These are phyloP conservation scores for Acrodontium crateriforme DNA, from an alignment of 2,329 filamentous ascomycete species.

Conservation along the genomic window DNA sequence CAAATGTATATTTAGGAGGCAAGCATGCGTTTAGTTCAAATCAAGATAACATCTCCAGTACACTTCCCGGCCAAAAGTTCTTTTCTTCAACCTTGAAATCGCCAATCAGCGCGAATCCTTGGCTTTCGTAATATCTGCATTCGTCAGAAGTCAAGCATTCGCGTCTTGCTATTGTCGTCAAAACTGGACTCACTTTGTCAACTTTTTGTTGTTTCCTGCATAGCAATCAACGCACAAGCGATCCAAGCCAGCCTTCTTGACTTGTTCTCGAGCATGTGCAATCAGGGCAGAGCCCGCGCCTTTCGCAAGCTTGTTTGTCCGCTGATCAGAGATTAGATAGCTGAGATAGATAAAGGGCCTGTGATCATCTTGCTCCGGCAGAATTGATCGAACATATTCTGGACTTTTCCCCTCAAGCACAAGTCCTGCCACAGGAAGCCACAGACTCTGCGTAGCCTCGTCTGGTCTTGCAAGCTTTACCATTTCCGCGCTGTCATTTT, in stretches of 20 bases:
- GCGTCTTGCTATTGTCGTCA: not conserved
- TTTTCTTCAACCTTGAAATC: conserved; percentile 7
- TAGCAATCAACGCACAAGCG: conserved; percentile 10
- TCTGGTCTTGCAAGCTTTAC: not conserved
- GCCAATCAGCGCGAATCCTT: conserved; percentile 6
- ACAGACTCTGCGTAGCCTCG: too few species aligned
- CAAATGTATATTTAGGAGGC: too few species aligned
- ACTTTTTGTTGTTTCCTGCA: conserved; percentile 7
- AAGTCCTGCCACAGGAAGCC: conserved; percentile 6
- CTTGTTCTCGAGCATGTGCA: conserved; percentile 5
- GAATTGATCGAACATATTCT: conserved; percentile 34
- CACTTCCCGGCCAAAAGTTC: too few species aligned
- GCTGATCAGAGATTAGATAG: conserved; percentile 8
- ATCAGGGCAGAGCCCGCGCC: conserved; percentile 7
- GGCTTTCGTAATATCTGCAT: conserved; percentile 10
- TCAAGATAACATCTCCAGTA: too few species aligned
- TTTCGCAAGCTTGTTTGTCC: conserved; percentile 3
- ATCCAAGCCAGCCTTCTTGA: conserved; percentile 1
- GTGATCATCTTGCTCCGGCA: conserved; percentile 40
- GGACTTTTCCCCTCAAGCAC: conserved; percentile 5
- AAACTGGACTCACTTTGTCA: conserved; percentile 6
- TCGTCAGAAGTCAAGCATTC: not conserved
- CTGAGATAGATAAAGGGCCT: conserved; percentile 8
- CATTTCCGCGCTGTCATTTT: not conserved
- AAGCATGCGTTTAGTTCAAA: too few species aligned